Evolutionary conservation across 495 filamentous ascomycete genomes (phyloP).

Genomic region (Hypoxylon fuscum): DNA sequence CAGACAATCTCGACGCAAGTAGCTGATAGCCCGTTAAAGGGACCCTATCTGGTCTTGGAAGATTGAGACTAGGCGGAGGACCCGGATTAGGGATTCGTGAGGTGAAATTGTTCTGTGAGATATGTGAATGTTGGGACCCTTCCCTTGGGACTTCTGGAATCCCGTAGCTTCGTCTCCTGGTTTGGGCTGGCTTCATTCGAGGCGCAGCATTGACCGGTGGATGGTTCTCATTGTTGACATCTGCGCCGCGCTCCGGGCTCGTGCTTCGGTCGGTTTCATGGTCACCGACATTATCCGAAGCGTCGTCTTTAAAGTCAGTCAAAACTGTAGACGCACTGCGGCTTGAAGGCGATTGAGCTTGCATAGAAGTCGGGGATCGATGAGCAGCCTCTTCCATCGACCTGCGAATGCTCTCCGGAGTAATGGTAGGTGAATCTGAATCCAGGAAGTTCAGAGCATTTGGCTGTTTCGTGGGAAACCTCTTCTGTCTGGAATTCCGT

Average conservation of each 20-base stretch:
- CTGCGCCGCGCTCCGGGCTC: constrained; percentile 51
- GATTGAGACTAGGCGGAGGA: constrained; percentile 40
- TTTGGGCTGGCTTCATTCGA: constrained; percentile 16
- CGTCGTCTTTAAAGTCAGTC: constrained; percentile 48
- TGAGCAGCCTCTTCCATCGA: constrained; percentile 41
- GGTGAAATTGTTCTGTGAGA: constrained; percentile 41
- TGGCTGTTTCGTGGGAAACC: constrained; percentile 24
- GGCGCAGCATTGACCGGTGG: constrained; percentile 5
- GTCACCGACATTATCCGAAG: constrained; percentile 43
- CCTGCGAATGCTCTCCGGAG: constrained; percentile 43
- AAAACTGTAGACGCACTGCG: constrained; percentile 47
- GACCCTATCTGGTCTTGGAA: constrained; percentile 48
- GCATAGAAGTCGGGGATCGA: constrained; percentile 40
- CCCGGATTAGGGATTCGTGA: constrained; percentile 42
- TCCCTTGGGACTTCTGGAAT: constrained; percentile 47
- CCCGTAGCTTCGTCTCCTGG: constrained; percentile 42
- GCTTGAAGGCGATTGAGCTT: constrained; percentile 34
- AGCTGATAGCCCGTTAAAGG: constrained; percentile 71
- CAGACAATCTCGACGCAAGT: constrained; percentile 68
- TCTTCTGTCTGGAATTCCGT: constrained; percentile 43
- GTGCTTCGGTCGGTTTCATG: constrained; percentile 58
- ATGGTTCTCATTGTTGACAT: constrained; percentile 35
- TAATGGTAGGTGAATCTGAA: constrained; percentile 43
- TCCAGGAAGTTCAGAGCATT: constrained; percentile 48
- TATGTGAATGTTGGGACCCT: constrained; percentile 39